These are phyloP conservation scores for Cyberlindnera veronae DNA, from an alignment of 805 yeast genomes.

Conservation along the genomic window DNA sequence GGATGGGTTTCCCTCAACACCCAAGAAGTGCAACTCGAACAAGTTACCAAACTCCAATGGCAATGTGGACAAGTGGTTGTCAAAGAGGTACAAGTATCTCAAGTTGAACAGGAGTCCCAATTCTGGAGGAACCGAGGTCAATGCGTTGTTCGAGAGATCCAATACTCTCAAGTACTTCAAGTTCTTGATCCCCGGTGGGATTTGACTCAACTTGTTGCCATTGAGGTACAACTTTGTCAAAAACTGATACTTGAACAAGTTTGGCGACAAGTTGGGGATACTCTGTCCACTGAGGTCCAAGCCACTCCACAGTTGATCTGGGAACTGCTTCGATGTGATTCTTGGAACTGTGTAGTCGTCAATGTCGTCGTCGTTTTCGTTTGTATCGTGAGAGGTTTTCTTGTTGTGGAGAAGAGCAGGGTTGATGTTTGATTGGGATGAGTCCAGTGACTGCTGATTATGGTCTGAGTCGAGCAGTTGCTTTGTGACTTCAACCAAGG, in stretches of 20 bases:
- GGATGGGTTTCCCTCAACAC: conserved; percentile 86
- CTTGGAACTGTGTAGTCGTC: conserved; percentile 67
- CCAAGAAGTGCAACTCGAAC: conserved; percentile 80
- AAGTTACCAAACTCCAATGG: conserved; percentile 87
- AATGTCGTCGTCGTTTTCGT: conserved; percentile 26
- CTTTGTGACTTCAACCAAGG: conserved; percentile 39
- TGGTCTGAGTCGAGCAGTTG: conserved; percentile 29
- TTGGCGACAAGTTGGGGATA: conserved; percentile 62
- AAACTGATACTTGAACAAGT: conserved; percentile 76
- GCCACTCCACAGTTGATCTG: conserved; percentile 90
- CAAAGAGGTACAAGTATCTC: conserved; percentile 81
- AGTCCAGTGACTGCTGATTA: conserved; percentile 14
- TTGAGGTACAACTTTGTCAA: conserved; percentile 82
- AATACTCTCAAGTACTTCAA: conserved; percentile 74
- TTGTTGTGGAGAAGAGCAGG: conserved; percentile 34
- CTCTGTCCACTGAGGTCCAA: conserved; percentile 91
- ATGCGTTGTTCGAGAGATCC: conserved; percentile 77
- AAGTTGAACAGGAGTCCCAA: conserved; percentile 79
- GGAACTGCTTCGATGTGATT: conserved; percentile 45
- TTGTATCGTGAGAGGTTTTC: conserved; percentile 38
- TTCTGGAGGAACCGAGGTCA: conserved; percentile 75
- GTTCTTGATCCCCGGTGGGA: conserved; percentile 68
- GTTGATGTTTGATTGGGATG: conserved; percentile 12
- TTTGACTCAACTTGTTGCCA: conserved; percentile 68
- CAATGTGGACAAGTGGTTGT: conserved; percentile 69